A percentile compares a stretch with the other conserved stretches of the same genome.
These are phyloP conservation scores for Penicillium polonicum DNA, from an alignment of 2,329 filamentous ascomycete species.

Conservation along the genomic window DNA sequence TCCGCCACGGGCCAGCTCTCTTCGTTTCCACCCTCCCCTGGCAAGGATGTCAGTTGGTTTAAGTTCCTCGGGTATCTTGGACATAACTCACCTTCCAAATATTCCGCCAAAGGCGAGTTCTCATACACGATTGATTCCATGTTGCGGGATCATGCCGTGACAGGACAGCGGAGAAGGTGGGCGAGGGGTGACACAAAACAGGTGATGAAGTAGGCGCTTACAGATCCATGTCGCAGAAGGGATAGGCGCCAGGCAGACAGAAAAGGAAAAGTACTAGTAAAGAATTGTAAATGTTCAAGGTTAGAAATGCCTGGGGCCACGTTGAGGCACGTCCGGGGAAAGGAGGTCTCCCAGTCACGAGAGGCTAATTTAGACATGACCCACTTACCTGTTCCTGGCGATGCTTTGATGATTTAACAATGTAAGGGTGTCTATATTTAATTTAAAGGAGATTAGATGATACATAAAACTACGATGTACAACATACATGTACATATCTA, in stretches of 20 bases:
- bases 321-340: constrained; percentile 26
- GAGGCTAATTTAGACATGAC: constrained; percentile 24
- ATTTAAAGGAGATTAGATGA: background rate
- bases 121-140: constrained; percentile 90
- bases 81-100: constrained; percentile 71
- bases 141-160: constrained; percentile 37
- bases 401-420: background rate
- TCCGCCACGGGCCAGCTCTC: constrained; percentile 40
- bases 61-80: background rate
- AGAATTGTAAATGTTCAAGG: constrained; percentile 2
- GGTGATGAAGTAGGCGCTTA: constrained; percentile 68
- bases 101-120: constrained; percentile 82
- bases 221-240: constrained; percentile 17
- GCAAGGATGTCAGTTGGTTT: constrained; percentile 13
- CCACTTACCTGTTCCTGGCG: constrained; percentile 20
- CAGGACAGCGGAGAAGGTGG: constrained; percentile 17
- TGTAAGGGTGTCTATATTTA: background rate
- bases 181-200: constrained; percentile 56
- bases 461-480: background rate
- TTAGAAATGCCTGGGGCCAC: constrained; percentile 16
- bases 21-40: constrained; percentile 49
- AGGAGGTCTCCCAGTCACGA: constrained; percentile 28
- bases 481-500: background rate
- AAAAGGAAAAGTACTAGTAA: background rate
- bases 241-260: constrained; percentile 3